Percentiles rank a stretch among this genome's conserved stretches.
Conservation (phyloP, 257 asterid species). For the Cordia subcordata region DNA sequence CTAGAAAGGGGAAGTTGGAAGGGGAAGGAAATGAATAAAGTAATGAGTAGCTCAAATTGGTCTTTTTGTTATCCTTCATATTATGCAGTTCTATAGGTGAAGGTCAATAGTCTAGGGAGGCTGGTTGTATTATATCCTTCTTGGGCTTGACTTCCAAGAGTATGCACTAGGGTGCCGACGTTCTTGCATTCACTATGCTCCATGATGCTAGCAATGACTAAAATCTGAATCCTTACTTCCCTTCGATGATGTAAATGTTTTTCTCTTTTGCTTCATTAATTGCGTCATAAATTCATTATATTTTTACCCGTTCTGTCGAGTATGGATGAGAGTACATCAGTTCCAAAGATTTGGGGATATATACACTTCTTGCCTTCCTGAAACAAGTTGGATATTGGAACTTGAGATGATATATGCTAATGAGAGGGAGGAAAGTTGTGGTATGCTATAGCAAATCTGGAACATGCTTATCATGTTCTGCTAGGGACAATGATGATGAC, state of each 20-base stretch:
- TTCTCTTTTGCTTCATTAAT: no score
- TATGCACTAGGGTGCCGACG: no score
- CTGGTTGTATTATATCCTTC: no score
- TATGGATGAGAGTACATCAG: not conserved
- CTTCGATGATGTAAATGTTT: no score
- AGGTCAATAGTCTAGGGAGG: no score
- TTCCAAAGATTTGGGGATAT: not conserved
- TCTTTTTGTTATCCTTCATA: not conserved
- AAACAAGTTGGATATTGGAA: no score
- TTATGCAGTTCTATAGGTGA: no score
- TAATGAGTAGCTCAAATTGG: not conserved
- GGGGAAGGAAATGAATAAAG: no score
- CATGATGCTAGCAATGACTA: no score
- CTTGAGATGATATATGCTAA: not conserved
- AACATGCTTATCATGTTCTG: not conserved
- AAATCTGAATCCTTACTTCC: no score
- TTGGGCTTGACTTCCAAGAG: no score
- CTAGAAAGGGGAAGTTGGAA: not conserved
- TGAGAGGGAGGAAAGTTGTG: not conserved
- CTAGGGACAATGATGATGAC: not conserved
- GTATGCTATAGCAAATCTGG: not conserved
- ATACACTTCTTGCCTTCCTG: not conserved
- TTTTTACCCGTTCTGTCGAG: not conserved
- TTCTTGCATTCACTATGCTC: no score
- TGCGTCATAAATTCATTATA: not conserved